Evolutionary conservation across 805 yeast genomes (phyloP).

Genomic region (Nakazawaea anatomiae): DNA sequence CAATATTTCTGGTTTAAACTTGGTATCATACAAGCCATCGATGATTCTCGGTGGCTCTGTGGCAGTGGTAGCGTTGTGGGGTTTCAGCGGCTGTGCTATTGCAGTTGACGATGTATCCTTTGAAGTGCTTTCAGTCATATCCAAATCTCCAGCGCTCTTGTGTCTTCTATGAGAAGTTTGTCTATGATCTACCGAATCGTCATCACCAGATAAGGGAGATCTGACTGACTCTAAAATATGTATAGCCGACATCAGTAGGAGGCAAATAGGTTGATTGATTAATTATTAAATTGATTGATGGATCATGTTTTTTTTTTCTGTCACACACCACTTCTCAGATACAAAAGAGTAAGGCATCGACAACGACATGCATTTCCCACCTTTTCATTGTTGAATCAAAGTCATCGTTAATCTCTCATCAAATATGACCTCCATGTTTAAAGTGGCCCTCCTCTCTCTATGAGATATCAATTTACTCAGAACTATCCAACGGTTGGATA

Average conservation of each 20-base stretch:
- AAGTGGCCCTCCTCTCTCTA: no score
- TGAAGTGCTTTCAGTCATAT: neutral
- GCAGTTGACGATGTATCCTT: neutral
- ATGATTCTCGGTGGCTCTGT: constrained; percentile 1
- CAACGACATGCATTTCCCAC: no score
- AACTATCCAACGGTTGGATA: no score
- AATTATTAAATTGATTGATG: no score
- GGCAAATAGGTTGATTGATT: neutral
- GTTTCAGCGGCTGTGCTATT: neutral
- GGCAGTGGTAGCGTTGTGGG: neutral
- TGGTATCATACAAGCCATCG: constrained; percentile 5
- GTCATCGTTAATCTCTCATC: no score
- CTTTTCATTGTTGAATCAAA: no score
- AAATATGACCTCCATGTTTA: no score
- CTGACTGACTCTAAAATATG: constrained; percentile 6
- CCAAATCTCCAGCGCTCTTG: constrained; percentile 6
- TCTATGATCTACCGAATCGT: neutral
- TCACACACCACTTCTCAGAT: neutral
- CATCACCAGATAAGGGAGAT: constrained; percentile 11
- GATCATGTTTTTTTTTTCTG: neutral
- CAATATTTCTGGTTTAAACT: neutral
- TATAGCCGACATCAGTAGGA: neutral
- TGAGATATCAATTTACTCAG: no score
- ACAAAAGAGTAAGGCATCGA: neutral
- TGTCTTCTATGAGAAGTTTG: constrained; percentile 4